These are phyloP conservation scores for Penicillium sp. DNA, from an alignment of 2,329 filamentous ascomycete species.

Conservation along the genomic window DNA sequence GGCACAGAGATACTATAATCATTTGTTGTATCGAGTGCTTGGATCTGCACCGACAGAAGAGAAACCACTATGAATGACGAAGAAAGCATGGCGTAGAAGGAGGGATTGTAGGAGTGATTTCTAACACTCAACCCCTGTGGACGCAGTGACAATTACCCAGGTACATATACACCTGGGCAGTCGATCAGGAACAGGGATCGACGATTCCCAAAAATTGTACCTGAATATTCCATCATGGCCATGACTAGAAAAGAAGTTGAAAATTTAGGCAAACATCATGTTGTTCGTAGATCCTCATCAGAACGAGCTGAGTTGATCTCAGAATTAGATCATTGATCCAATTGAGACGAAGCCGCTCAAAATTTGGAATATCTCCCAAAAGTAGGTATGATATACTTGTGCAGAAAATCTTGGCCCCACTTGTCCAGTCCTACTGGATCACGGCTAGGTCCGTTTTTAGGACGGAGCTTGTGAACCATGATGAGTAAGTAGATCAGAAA, in stretches of 20 bases:
- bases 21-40: background rate
- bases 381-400: too few relatives aligned
- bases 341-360: too few relatives aligned
- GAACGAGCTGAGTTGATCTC: too few relatives aligned
- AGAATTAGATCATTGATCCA: too few relatives aligned
- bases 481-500: too few relatives aligned
- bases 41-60: background rate
- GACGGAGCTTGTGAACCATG: background rate
- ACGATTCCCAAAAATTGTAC: background rate
- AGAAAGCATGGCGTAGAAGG: background rate
- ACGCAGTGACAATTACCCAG: too few relatives aligned
- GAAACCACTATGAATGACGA: background rate
- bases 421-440: background rate
- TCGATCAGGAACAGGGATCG: background rate
- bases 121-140: too few relatives aligned
- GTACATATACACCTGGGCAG: background rate
- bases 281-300: too few relatives aligned
- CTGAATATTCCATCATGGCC: background rate
- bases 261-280: too few relatives aligned
- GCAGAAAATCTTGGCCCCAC: background rate
- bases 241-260: too few relatives aligned
- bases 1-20: background rate
- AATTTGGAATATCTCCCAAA: too few relatives aligned
- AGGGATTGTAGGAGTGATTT: too few relatives aligned
- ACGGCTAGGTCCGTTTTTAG: background rate